phyloP scores from a whole-genome alignment of 139 green algal species.

The Picochlorum sp. region DNA sequence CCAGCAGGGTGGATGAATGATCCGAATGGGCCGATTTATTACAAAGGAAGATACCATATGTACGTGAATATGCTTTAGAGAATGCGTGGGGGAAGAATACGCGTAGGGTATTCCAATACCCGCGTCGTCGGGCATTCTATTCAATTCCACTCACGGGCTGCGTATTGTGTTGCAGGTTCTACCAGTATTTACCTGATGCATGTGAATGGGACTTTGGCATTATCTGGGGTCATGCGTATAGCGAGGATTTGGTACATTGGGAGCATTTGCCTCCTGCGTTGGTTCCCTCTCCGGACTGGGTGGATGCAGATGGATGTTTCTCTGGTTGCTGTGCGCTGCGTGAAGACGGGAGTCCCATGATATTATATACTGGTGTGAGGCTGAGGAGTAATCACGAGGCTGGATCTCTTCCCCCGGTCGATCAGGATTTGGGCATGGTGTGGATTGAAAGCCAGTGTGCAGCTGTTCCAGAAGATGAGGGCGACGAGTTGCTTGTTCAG shows the following conservation, averaged over 20 bases:
- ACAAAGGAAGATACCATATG: conserved; percentile 49
- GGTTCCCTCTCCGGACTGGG: conserved; percentile 46
- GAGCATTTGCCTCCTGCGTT: conserved; percentile 60
- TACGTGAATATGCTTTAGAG: conserved; percentile 11
- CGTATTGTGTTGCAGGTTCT: conserved; percentile 51
- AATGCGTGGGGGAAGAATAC: background rate
- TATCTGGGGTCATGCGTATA: conserved; percentile 70
- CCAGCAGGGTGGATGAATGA: conserved; percentile 57
- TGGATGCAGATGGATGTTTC: conserved; percentile 78
- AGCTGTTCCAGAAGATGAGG: conserved; percentile 40
- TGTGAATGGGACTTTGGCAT: conserved; percentile 77
- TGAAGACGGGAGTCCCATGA: conserved; percentile 42
- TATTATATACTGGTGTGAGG: conserved; percentile 69
- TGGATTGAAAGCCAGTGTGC: conserved; percentile 75
- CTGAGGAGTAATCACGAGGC: conserved; percentile 49
- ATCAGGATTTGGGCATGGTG: conserved; percentile 48
- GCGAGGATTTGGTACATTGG: conserved; percentile 63
- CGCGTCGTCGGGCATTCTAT: background rate
- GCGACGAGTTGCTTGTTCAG: conserved; percentile 41
- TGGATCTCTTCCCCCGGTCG: conserved; percentile 25
- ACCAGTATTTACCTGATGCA: conserved; percentile 57
- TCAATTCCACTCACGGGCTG: background rate
- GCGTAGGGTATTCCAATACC: conserved; percentile 1
- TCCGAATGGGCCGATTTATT: conserved; percentile 54
- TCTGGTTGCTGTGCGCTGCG: conserved; percentile 56